Conservation (phyloP, 192 early-diverging fungal genomes). For the Umbelopsis vinacea region DNA sequence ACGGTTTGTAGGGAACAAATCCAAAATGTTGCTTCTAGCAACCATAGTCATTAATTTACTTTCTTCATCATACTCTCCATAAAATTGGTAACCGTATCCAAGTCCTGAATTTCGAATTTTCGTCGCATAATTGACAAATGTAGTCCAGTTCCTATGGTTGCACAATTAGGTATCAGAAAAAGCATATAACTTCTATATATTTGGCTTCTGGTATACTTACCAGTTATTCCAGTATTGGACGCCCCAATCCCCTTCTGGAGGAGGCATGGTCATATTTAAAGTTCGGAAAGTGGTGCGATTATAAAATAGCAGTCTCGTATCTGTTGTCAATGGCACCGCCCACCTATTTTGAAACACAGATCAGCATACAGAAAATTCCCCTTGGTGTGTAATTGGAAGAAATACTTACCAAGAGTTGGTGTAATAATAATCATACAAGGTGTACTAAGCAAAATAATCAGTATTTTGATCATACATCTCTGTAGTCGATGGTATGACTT, state of each 20-base stretch:
- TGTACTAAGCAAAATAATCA: neutral
- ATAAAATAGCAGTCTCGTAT: conserved; percentile 20
- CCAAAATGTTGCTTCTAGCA: conserved; percentile 13
- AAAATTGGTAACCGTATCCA: conserved; percentile 25
- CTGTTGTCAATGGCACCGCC: conserved; percentile 20
- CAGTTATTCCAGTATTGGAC: conserved; percentile 18
- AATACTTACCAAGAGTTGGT: conserved; percentile 9
- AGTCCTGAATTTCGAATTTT: neutral
- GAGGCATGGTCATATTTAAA: conserved; percentile 13
- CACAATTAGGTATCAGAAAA: too few relatives aligned
- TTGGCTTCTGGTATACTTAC: neutral
- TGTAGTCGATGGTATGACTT: neutral
- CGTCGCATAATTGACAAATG: conserved; percentile 13
- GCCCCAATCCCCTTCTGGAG: conserved; percentile 25
- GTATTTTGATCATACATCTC: neutral
- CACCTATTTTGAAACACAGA: neutral
- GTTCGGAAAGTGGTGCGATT: conserved; percentile 20
- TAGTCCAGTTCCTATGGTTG: neutral
- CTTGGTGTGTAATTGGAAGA: neutral
- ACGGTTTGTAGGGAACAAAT: conserved; percentile 13
- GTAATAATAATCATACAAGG: conserved; percentile 23
- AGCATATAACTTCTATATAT: too few relatives aligned
- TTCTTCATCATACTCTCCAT: conserved; percentile 26
- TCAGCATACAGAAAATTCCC: neutral
- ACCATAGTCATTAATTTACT: conserved; percentile 21